Evolutionary conservation across 352 stramenopile species (phyloP).

Genomic region (Blastocystis sp.): DNA sequence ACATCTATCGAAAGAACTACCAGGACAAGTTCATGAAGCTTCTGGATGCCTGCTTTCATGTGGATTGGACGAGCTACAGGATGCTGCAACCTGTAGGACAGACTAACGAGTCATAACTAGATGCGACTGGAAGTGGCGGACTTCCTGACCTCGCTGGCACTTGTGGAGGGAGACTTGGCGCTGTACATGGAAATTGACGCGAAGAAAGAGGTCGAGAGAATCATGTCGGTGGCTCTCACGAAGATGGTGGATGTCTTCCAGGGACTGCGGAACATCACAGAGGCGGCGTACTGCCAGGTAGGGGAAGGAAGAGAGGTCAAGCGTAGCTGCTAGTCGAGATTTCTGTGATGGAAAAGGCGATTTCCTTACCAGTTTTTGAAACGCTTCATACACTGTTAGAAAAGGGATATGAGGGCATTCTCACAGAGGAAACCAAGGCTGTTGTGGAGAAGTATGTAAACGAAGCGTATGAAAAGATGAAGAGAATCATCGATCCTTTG

Average conservation of each 20-base stretch:
- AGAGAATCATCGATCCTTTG: constrained; percentile 38
- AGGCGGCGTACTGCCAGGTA: constrained; percentile 35
- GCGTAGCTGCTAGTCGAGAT: constrained; percentile 2
- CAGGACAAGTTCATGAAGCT: neutral
- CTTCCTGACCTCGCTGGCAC: constrained; percentile 4
- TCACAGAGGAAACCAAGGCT: neutral
- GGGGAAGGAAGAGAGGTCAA: neutral
- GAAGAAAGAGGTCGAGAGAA: neutral
- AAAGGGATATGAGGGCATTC: neutral
- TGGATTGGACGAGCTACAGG: neutral
- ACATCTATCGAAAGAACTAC: neutral
- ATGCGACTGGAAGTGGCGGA: neutral
- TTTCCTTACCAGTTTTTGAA: neutral
- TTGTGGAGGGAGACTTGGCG: constrained; percentile 19
- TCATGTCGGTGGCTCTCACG: neutral
- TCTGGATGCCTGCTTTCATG: neutral
- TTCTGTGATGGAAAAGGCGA: constrained; percentile 19
- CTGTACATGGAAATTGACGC: neutral
- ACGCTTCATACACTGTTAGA: neutral
- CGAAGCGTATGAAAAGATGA: neutral
- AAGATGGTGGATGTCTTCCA: neutral
- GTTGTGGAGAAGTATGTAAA: constrained; percentile 35
- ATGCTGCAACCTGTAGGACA: neutral
- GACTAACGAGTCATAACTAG: neutral
- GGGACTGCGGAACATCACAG: neutral